Percentiles rank a stretch among this genome's conserved stretches.
Conservation (phyloP, 2,329 filamentous ascomycete species). For the Escovopsis sp. region DNA sequence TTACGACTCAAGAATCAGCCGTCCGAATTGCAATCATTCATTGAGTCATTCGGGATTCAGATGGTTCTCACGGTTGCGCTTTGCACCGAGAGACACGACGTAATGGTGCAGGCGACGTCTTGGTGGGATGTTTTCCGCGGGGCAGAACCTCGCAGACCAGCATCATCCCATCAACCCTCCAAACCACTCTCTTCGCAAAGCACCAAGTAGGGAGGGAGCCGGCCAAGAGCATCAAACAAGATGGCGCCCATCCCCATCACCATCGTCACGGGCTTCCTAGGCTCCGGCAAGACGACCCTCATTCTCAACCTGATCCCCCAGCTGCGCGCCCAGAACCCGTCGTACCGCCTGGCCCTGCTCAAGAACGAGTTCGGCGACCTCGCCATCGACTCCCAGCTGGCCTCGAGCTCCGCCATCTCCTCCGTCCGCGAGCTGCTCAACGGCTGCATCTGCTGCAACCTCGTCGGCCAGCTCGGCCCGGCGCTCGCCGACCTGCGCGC, state of each 20-base stretch:
- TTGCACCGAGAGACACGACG: neutral
- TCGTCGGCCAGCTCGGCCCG: slow-evolving; percentile 76
- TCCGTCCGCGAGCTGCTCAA: slow-evolving; percentile 89
- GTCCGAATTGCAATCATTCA: too few species aligned
- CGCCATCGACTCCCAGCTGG: slow-evolving; percentile 84
- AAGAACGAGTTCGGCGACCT: slow-evolving; percentile 98
- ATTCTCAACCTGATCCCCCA: slow-evolving; percentile 90
- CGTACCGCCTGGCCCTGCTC: slow-evolving; percentile 80
- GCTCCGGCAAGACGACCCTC: slow-evolving; percentile 90
- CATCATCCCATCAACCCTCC: too few species aligned
- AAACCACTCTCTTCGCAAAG: too few species aligned
- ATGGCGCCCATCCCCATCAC: slow-evolving; percentile 75
- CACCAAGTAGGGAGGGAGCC: too few species aligned
- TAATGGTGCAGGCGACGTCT: too few species aligned
- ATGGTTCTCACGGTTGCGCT: too few species aligned
- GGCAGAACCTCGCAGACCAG: too few species aligned
- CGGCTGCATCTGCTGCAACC: slow-evolving; percentile 97
- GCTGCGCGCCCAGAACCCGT: slow-evolving; percentile 53
- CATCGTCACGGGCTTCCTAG: slow-evolving; percentile 90
- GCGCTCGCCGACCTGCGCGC: slow-evolving; percentile 62
- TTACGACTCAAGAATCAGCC: too few species aligned
- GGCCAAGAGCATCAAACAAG: neutral
- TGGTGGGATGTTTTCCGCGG: too few species aligned
- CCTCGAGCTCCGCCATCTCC: slow-evolving; percentile 65
- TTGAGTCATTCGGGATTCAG: too few species aligned